Evolutionary conservation across 1,284 basidiomycete species (phyloP).

Genomic region (Anthracocystis setariae): DNA sequence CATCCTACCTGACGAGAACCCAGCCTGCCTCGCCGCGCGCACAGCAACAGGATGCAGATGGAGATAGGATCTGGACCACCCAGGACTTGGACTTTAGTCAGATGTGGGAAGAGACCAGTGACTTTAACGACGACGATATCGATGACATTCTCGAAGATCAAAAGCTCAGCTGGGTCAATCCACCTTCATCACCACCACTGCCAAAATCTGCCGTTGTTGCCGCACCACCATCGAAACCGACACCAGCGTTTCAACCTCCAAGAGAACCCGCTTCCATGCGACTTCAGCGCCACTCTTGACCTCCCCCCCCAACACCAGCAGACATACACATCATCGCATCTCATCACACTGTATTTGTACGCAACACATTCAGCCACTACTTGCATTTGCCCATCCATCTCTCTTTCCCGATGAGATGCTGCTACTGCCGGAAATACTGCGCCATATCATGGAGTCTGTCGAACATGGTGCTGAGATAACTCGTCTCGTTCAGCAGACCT

Average conservation of each 20-base stretch:
- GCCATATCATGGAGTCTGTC: conserved; percentile 67
- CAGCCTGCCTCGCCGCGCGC: conserved; percentile 5
- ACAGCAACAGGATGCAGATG: conserved; percentile 14
- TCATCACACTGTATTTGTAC: conserved; percentile 27
- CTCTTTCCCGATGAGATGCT: not conserved
- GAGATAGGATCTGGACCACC: conserved; percentile 24
- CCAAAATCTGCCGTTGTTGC: not conserved
- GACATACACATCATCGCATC: not conserved
- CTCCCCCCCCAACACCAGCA: too few species aligned
- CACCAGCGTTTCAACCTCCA: conserved; percentile 9
- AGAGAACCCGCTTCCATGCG: conserved; percentile 35
- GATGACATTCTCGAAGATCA: conserved; percentile 25
- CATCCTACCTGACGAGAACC: conserved; percentile 18
- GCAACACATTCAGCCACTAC: not conserved
- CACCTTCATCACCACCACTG: conserved; percentile 10
- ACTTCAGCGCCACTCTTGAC: conserved; percentile 4
- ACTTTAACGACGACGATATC: conserved; percentile 46
- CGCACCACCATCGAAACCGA: not conserved
- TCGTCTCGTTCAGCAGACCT: conserved; percentile 89
- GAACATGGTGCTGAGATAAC: conserved; percentile 89
- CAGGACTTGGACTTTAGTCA: conserved; percentile 48
- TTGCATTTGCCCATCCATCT: not conserved
- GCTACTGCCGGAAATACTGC: conserved; percentile 62
- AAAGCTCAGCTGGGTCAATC: conserved; percentile 16
- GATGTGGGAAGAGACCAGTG: conserved; percentile 48